phyloP scores from a whole-genome alignment of 257 asterid genomes.

The Paraleonurus japonicus region DNA sequence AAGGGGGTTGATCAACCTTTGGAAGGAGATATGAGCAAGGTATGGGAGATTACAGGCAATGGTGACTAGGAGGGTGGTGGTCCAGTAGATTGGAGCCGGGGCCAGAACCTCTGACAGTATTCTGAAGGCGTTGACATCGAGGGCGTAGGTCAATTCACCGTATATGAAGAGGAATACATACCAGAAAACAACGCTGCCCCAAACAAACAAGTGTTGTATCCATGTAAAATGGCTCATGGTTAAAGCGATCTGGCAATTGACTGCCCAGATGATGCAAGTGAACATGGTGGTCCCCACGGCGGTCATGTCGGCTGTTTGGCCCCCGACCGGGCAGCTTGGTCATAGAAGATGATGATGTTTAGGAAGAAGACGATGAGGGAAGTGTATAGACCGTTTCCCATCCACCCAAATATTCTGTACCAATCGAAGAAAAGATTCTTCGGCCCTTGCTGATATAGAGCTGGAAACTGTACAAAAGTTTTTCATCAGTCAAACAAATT shows the following conservation, averaged over 20 bases:
- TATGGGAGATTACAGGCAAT: constrained; percentile 74
- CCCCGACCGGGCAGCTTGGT: constrained; percentile 79
- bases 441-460: constrained; percentile 94
- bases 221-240: constrained; percentile 85
- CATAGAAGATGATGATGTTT: constrained; percentile 66
- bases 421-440: constrained; percentile 87
- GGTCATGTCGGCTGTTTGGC: constrained; percentile 90
- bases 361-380: constrained; percentile 79
- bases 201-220: constrained; percentile 74
- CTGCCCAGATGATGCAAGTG: constrained; percentile 85
- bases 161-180: constrained; percentile 62
- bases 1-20: constrained; percentile 69
- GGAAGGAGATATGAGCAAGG: constrained; percentile 70
- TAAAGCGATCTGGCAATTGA: constrained; percentile 80
- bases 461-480: constrained; percentile 72
- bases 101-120: constrained; percentile 68
- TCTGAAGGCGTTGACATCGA: constrained; percentile 53
- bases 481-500: constrained; percentile 22
- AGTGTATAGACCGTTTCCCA: constrained; percentile 85
- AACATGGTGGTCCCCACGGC: constrained; percentile 85
- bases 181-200: constrained; percentile 80
- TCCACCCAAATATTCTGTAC: constrained; percentile 91
- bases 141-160: constrained; percentile 49
- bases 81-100: constrained; percentile 85
- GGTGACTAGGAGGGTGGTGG: constrained; percentile 66